Base-by-base conservation (phyloP, 2,329 filamentous ascomycete species). In the Ceratocystis papillata region DNA sequence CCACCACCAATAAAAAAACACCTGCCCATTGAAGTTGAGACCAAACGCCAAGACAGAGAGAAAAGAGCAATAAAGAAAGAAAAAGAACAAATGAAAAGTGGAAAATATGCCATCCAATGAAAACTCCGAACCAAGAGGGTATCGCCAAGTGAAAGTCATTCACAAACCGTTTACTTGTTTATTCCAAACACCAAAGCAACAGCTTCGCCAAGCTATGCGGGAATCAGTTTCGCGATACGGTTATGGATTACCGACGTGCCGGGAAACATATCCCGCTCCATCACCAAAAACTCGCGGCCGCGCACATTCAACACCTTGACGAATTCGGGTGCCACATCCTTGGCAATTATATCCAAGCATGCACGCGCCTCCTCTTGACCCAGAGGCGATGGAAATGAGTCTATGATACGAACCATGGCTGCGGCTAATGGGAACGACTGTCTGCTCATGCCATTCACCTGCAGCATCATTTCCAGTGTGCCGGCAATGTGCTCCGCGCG, bases 401-500 rank as follows among this genome's bases (percentile, higher is more conserved):
- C 87, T 71, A 81, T 82, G 62, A 91, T 78, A 73, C 85, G 87
- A 69, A 83, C 80, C 20, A 87, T 76, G 65, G 90, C 76, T 12
- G 79, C 79, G 33, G 80, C 76, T 78, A 90, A 82, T 28, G 82
- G 82, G 71, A 89, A 90, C 0, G 86, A 83, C 69, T 88, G 77
- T 8, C 84, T 78, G 3, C 79, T 81, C 71, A 83, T 79, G 17
- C 78, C 79, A 37, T 76, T 77, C 57, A 73, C 70, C 6, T 77
- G 75, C n/a, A 78, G 79, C 55, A 82, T 78, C 78, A 88, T 83
- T n/a, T 80, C 81, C 44, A 92, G 76, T 5, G 89, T 83, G 5
- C 84, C 81, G 1, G 84, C 81, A 8, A 91, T 81, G 70, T 90
- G 87, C n/a, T 81, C 79, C 0, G 85, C 82, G 8, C 87, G 82